These are phyloP conservation scores for Mucor indicus DNA, from an alignment of 371 early-diverging fungal genomes.

Conservation along the genomic window DNA sequence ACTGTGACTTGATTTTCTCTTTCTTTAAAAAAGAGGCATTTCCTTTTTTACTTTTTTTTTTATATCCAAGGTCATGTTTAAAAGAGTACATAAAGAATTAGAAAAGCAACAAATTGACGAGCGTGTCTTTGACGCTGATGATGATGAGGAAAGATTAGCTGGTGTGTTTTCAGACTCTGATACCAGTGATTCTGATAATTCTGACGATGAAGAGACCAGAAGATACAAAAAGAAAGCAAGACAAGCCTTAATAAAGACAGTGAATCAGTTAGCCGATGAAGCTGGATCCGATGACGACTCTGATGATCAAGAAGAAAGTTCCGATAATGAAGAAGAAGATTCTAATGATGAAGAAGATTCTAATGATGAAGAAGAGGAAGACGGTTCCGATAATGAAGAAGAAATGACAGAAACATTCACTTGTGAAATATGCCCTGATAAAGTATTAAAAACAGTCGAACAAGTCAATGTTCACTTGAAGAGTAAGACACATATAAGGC, in stretches of 20 bases:
- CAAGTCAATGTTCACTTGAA: constrained; percentile 33
- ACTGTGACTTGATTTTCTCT: too few species aligned
- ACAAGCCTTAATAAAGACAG: constrained; percentile 10
- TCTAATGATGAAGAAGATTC: constrained; percentile 4
- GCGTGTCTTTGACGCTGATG: constrained; percentile 20
- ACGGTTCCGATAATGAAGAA: constrained; percentile 10
- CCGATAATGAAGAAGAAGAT: constrained; percentile 8
- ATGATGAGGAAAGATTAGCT: constrained; percentile 25
- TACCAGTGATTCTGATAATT: constrained; percentile 18
- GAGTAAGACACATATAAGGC: constrained; percentile 22
- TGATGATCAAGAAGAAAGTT: constrained; percentile 9
- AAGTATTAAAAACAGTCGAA: constrained; percentile 18
- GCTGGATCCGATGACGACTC: constrained; percentile 5
- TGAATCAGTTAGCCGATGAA: constrained; percentile 11
- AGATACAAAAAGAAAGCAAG: constrained; percentile 17
- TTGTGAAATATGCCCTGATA: constrained; percentile 34
- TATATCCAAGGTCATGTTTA: constrained; percentile 29
- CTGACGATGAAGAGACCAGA: constrained; percentile 25
- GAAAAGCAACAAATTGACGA: constrained; percentile 38
- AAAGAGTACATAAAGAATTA: constrained; percentile 36
- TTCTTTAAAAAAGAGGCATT: too few species aligned
- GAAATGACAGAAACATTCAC: constrained; percentile 14
- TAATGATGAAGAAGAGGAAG: constrained; percentile 13
- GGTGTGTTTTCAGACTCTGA: constrained; percentile 26
- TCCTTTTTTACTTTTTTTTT: too few species aligned